Evolutionary conservation across 352 stramenopile genomes (phyloP).

Genomic region (Phytopythium sindhum): DNA sequence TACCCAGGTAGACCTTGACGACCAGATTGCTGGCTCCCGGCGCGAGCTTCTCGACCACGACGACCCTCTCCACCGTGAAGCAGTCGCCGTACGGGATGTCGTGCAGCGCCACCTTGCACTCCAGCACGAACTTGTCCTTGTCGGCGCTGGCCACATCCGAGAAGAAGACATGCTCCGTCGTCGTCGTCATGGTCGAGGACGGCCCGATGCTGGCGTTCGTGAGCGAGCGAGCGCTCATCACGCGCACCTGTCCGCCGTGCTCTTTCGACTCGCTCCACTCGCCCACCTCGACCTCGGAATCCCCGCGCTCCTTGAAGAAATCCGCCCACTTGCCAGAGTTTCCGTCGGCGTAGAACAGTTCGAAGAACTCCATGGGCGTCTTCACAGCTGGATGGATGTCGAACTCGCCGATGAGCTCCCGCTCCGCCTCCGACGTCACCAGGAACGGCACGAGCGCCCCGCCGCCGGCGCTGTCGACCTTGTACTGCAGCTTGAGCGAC

Average conservation of each 20-base stretch:
- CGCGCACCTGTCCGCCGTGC: conserved; percentile 65
- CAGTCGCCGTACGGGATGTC: conserved; percentile 87
- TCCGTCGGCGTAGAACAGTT: conserved; percentile 62
- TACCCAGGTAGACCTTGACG: conserved; percentile 63
- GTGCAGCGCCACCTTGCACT: conserved; percentile 65
- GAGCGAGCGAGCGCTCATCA: conserved; percentile 61
- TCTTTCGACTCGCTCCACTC: conserved; percentile 63
- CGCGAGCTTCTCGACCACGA: conserved; percentile 42
- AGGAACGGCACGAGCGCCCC: conserved; percentile 55
- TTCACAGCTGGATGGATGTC: conserved; percentile 52
- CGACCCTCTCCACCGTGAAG: conserved; percentile 76
- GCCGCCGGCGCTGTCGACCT: conserved; percentile 45
- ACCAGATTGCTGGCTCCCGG: conserved; percentile 38
- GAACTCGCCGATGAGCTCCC: conserved; percentile 70
- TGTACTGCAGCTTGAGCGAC: conserved; percentile 64
- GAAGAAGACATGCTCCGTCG: conserved; percentile 65
- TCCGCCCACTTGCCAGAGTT: conserved; percentile 40
- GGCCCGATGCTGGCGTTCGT: conserved; percentile 83
- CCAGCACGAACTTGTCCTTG: conserved; percentile 51
- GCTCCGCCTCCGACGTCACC: conserved; percentile 57
- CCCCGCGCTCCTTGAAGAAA: conserved; percentile 70
- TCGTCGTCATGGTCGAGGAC: conserved; percentile 80
- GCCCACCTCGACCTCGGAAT: conserved; percentile 67
- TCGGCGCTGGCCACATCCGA: conserved; percentile 27
- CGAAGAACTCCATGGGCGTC: conserved; percentile 53